Conservation (phyloP, 768 basidiomycete species). For the Tulasnella sp. region DNA sequence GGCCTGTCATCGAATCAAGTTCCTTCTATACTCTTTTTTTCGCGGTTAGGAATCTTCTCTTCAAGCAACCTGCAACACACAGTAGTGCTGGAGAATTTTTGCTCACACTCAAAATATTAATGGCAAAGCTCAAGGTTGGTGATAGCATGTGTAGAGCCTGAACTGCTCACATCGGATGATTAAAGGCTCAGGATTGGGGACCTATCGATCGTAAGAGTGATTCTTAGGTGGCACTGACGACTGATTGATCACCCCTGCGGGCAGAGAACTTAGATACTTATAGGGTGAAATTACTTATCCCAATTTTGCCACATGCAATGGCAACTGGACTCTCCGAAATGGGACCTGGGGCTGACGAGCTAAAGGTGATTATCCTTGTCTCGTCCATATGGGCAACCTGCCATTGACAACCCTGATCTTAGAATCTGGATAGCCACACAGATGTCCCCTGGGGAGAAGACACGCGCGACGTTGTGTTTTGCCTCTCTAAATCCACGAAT, state of each 20-base stretch:
- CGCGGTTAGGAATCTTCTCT: slow-evolving; percentile 34
- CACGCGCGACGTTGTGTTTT: slow-evolving; percentile 26
- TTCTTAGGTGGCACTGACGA: background rate
- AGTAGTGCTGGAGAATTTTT: slow-evolving; percentile 41
- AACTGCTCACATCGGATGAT: background rate
- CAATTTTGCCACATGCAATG: slow-evolving; percentile 36
- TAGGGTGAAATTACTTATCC: slow-evolving; percentile 7
- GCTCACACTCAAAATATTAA: slow-evolving; percentile 44
- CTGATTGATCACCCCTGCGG: background rate
- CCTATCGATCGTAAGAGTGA: slow-evolving; percentile 41
- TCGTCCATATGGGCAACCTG: background rate
- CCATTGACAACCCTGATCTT: background rate
- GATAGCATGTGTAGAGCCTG: background rate
- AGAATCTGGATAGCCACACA: slow-evolving; percentile 44
- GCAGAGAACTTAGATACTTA: background rate
- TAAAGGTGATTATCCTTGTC: slow-evolving; percentile 32
- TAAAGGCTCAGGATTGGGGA: slow-evolving; percentile 37
- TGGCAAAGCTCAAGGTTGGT: slow-evolving; percentile 52
- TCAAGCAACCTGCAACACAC: slow-evolving; percentile 39
- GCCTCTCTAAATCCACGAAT: slow-evolving; percentile 18
- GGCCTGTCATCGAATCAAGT: slow-evolving; percentile 52
- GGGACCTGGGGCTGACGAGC: slow-evolving; percentile 34
- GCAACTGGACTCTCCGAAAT: slow-evolving; percentile 35
- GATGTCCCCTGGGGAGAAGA: slow-evolving; percentile 32
- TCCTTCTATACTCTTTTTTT: slow-evolving; percentile 48